Base-by-base conservation (phyloP, 257 asterid species). In the Jasminum sambac region DNA sequence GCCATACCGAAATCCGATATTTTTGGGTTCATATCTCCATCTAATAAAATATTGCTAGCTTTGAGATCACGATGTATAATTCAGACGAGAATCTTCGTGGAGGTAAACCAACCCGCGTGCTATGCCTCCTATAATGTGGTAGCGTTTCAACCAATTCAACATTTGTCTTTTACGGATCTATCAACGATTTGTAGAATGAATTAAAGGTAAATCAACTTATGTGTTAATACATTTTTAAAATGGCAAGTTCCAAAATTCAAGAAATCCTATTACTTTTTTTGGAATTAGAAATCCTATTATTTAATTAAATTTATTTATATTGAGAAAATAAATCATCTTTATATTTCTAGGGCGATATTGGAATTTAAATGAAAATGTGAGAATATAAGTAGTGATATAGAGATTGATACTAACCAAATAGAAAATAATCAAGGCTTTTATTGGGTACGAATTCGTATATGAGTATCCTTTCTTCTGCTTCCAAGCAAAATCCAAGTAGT, bases 131-230 rank as follows among this genome's bases (percentile, higher is more conserved):
- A 82, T 71, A 10, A 78, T 82, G 50, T 76, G 69, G 26, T 50
- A 68, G 1, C 83, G 73, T 21, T 43, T 75, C 52, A 63, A 61
- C 86, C 86, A 82, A 40, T 75, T 55, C 57, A 81, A 34, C 24
- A 59, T 23, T 8, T 24, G 10, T 17, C 42, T 75, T 75, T 19
- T 68, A 74, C 2, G 14, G 14, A 63, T 78, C 81, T 80, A 48
- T 30, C 0, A 26, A 14, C 21, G 21, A 46, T n/a, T 16, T 5
- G 16, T 19, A 46, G 19, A 46, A 46, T 46, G 57, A 46, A 44
- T 44, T 1, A 44, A 2, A 13, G 12, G n/a, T 44, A 44, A 44
- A 0, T 44, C 12, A 17, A 16, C 16, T 11, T 44, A 2, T 11
- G 7, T 44, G 0, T 44, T 44, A 44, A 44, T 8, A 14, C 17